Evolutionary conservation across 805 yeast genomes (phyloP).

Genomic region (Cyberlindnera sargentensis): DNA sequence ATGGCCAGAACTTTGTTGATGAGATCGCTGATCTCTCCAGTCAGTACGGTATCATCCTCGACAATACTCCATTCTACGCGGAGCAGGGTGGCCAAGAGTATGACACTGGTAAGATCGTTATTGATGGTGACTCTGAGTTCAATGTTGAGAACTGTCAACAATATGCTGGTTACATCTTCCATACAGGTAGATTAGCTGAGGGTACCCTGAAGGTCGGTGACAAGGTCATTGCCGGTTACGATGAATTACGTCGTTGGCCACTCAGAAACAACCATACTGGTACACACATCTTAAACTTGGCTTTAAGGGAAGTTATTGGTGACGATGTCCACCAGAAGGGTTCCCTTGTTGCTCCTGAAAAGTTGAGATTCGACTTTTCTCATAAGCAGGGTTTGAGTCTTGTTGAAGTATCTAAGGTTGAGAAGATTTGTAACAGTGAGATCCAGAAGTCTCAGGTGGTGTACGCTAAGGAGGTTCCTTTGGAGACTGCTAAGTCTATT

Average conservation of each 20-base stretch:
- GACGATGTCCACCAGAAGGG: slow-evolving; percentile 92
- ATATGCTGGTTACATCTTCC: slow-evolving; percentile 93
- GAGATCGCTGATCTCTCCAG: slow-evolving; percentile 36
- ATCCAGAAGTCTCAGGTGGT: slow-evolving; percentile 69
- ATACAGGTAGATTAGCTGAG: slow-evolving; percentile 79
- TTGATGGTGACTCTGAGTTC: slow-evolving; percentile 84
- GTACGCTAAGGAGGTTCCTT: slow-evolving; percentile 75
- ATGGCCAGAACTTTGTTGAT: slow-evolving; percentile 56
- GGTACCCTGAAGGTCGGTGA: slow-evolving; percentile 68
- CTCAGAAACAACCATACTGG: slow-evolving; percentile 97
- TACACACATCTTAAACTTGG: slow-evolving; percentile 90
- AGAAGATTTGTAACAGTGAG: slow-evolving; percentile 61
- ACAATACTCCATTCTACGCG: slow-evolving; percentile 92
- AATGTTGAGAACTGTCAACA: slow-evolving; percentile 86
- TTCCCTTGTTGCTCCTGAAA: slow-evolving; percentile 92
- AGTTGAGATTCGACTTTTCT: slow-evolving; percentile 92
- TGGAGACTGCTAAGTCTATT: slow-evolving; percentile 66
- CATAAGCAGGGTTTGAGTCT: slow-evolving; percentile 79
- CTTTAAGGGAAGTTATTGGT: slow-evolving; percentile 80
- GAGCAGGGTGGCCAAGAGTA: slow-evolving; percentile 99
- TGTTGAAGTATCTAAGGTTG: slow-evolving; percentile 69
- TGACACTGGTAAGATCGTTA: slow-evolving; percentile 88
- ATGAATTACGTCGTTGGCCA: slow-evolving; percentile 92
- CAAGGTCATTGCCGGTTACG: slow-evolving; percentile 76
- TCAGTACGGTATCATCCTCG: slow-evolving; percentile 76